Evolutionary conservation across 345 rosid genomes (phyloP).

Genomic region (Aquilaria malaccensis): DNA sequence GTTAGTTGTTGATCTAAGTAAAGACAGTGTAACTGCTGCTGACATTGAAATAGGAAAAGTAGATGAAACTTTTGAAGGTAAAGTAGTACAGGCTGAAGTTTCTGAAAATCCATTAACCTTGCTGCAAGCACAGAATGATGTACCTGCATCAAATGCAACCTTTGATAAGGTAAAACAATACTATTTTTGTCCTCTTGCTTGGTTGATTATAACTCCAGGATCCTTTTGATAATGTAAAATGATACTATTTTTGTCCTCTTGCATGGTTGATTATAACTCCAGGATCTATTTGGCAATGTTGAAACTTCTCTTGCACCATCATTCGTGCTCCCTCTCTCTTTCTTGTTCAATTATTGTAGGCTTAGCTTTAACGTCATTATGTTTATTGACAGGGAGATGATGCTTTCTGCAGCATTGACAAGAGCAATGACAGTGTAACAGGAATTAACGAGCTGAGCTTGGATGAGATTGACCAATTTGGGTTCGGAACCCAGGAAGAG

Average conservation of each 20-base stretch:
- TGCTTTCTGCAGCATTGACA: conserved; percentile 12
- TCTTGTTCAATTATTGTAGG: too few species aligned
- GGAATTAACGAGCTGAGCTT: conserved; percentile 42
- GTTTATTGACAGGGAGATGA: conserved; percentile 36
- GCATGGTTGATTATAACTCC: background rate
- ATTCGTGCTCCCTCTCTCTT: too few species aligned
- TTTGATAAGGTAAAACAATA: conserved; percentile 22
- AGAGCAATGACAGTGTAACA: conserved; percentile 18
- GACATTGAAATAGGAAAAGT: conserved; percentile 5
- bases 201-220: background rate
- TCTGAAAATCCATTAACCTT: conserved; percentile 17
- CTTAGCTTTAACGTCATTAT: background rate
- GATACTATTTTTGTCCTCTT: background rate
- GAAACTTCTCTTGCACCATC: background rate
- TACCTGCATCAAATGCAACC: conserved; percentile 10
- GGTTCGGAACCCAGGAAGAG: conserved; percentile 28
- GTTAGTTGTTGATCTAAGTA: conserved; percentile 20
- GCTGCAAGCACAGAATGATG: conserved; percentile 15
- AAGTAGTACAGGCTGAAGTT: conserved; percentile 12
- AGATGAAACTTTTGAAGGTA: conserved; percentile 17
- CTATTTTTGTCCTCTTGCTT: background rate
- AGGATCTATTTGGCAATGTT: background rate
- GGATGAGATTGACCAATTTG: conserved; percentile 38
- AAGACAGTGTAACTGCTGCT: conserved; percentile 11
- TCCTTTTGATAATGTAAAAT: too few species aligned